phyloP scores from a whole-genome alignment of 331 rosid species.

The Quercus phellos region DNA sequence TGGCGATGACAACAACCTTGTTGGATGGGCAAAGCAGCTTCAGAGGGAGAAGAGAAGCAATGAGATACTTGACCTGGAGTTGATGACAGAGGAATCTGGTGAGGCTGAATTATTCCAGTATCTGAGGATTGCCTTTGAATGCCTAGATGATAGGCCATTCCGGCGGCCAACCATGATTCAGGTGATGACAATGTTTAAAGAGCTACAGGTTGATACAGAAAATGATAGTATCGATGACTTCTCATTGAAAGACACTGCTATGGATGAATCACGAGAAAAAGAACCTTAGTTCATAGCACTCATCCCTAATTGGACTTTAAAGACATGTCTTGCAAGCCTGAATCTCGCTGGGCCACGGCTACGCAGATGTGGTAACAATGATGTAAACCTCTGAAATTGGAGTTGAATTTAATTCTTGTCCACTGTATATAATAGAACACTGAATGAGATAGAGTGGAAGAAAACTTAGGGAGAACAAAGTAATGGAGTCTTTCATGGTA shows the following conservation, averaged over 20 bases:
- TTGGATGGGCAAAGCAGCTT: conserved; percentile 82
- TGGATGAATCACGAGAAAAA: conserved; percentile 45
- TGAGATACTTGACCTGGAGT: conserved; percentile 57
- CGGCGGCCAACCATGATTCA: conserved; percentile 78
- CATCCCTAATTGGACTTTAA: background rate
- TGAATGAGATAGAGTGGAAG: conserved; percentile 16
- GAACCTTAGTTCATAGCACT: background rate
- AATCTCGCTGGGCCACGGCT: conserved; percentile 10
- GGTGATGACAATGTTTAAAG: conserved; percentile 76
- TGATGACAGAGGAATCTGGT: conserved; percentile 33
- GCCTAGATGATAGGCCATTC: conserved; percentile 64
- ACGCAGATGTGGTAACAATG: background rate
- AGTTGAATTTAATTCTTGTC: conserved; percentile 7
- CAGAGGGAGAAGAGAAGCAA: conserved; percentile 41
- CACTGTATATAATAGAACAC: conserved; percentile 33
- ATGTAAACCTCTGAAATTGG: conserved; percentile 1
- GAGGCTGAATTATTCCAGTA: conserved; percentile 48
- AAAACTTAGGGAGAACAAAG: background rate
- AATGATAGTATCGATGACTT: conserved; percentile 48
- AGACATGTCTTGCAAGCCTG: background rate
- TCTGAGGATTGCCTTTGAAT: conserved; percentile 62
- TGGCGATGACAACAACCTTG: conserved; percentile 77
- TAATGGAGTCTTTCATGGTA: conserved; percentile 12
- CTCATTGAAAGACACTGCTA: conserved; percentile 43
- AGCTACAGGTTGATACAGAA: conserved; percentile 63